Evolutionary conservation across 2,329 filamentous ascomycete genomes (phyloP), one percentile per base, ranked within the genome.

Genomic region (Hypoxylon sp.): DNA sequence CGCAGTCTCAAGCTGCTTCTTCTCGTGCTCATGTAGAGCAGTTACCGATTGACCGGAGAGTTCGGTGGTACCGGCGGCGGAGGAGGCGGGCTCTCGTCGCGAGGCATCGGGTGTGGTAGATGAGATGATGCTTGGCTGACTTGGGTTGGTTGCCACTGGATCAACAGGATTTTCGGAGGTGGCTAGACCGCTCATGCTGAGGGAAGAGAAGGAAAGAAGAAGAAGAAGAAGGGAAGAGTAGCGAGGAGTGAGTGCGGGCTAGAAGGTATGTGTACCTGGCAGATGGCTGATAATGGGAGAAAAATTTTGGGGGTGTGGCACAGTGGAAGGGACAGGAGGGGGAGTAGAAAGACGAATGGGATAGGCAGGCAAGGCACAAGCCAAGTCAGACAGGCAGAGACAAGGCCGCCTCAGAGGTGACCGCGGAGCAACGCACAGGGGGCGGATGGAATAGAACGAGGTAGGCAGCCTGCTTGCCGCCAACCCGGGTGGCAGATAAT

Each of bases 41-140:
- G 58, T 91, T 86, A 89, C 83, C 87, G 90, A 88, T 86, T 85
- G 85, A 88, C 86, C 75, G 87, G 87, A 80, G 87, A 89, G 86
- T 89, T 89, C 81, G 87, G 87, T 74, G 87, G 87, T 76, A 85
- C 84, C 69, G 86, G 86, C 70, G 87, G 87, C 65, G 86, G 86
- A 74, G 87, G 87, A 75, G 87, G 87, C 62, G 87, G 87, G 80
- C 86, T 88, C 82, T 87, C 84, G 80, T 88, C 86, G 80, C 87
- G 86, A 83, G 86, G 85, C 87, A 89, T 89, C 82, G 80, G 85
- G 82, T 75, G 76, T 73, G 71, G 75, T 73, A 67, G 79, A 73
- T 66, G 76, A 57, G 52, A 74, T 62, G 72, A 75, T 69, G 67
- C 68, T 73, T 73, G 74, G 72, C 63, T 76, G 73, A 71, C 72